Evolutionary conservation across 2,329 filamentous ascomycete species (phyloP), one percentile per base, ranked within the genome.

Genomic region (Talaromyces sp.): DNA sequence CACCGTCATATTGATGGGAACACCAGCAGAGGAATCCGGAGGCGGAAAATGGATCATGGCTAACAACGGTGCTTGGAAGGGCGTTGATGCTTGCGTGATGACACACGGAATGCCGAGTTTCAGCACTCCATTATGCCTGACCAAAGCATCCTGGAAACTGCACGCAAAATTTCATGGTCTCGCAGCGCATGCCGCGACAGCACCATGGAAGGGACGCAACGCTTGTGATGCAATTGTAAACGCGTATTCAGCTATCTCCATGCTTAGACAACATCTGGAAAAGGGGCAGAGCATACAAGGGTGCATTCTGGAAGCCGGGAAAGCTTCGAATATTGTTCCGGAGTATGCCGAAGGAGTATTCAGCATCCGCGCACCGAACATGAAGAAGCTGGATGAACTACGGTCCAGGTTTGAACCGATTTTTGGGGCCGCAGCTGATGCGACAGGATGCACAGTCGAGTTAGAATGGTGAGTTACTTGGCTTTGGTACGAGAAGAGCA

Each of bases 141-240:
- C 50, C 8, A 37, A 35, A 9, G 60, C 62, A 35, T 56, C 62
- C n/a, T 51, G 63, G 22, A 59, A 62, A 31, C 36, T 67, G 21
- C 55, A 52, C 19, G 66, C 72, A 11, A 68, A 69, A 60, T 77
- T 77, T 60, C 63, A 62, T 6, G 81, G 81, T 1, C 74, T 75
- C 40, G 76, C 77, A 52, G 79, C 81, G 0, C 80, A 83, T 63
- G 80, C 80, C 0, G 80, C 76, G 0, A 75, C 76, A 5, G 75
- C 67, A 10, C 81, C 80, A 0, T 83, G 80, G 80, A 69, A 79
- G 8, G 81, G 81, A 0, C 75, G 78, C 62, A 83, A 83, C 62
- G 81, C 81, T 0, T 73, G 82, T 0, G 81, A 83, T 60, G 80
- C 80, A 0, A 66, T 81, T 11, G 69, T 83, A 5, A 73, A 73